Base-by-base conservation (phyloP, 768 basidiomycete genomes). In the Boletus insuetus region DNA sequence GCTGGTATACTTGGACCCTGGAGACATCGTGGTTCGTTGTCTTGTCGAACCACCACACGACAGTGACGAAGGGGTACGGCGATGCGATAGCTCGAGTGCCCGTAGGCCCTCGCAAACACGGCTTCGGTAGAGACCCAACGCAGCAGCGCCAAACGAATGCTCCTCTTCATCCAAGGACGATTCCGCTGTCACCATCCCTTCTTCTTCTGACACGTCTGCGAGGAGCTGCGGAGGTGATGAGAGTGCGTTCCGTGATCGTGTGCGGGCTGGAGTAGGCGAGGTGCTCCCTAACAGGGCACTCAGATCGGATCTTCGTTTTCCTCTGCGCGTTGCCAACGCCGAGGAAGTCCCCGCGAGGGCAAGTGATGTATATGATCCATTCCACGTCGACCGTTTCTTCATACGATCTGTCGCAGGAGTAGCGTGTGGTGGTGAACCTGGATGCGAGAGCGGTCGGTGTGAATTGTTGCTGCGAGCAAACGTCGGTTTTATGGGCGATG, bases 351-450 rank as follows among this genome's bases (percentile, higher is more conserved):
- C 79, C 5, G 78, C 72, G 3, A 69, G 71, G 4, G 80, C 78
- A 17, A 84, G 76, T 16, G 77, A 77, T 10, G 76, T 68, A 55
- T 86, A 85, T 3, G 84, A 80, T 26, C 87, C 88, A 53, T 82
- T 90, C 89, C 89, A 92, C 0, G 88, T 89, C 14, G 83, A 79
- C 16, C 87, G 80, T 63, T 90, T 90, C 62, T 73, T 66, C 46
- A 49, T 58, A 61, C 52, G 74, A 61, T 66, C 59, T 9, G 47
- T 40, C 56, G 56, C 6, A 57, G 64, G 38, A n/a, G 48, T 55
- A 1, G 40, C 24, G 6, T 52, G 57, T 65, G 60, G 20, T 61
- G 65, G 34, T 58, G 65, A 65, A 32, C 73, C 59, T 32, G 76
- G 68, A 52, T 77, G 69, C 55, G 83, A 81, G 58, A 79, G 74